Conservation (phyloP, 352 stramenopile genomes). For the Phytopythium sindhum region DNA sequence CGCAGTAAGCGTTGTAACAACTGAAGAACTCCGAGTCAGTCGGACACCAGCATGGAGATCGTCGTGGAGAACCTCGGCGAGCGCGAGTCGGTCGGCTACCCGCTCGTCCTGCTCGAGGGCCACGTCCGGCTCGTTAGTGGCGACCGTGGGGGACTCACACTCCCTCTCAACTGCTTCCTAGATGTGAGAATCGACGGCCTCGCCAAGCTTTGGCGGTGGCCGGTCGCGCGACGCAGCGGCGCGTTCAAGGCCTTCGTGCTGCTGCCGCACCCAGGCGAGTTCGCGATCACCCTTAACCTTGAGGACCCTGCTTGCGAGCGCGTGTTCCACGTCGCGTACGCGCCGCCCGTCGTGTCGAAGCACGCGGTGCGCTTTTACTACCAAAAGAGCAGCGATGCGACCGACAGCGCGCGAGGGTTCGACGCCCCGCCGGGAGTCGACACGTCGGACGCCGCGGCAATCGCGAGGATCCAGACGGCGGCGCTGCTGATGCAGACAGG, state of each 20-base stretch:
- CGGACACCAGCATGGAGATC: slow-evolving; percentile 19
- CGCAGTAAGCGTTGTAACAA: too few relatives aligned
- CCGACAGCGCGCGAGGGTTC: slow-evolving; percentile 31
- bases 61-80: slow-evolving; percentile 83
- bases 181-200: slow-evolving; percentile 32
- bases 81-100: slow-evolving; percentile 63
- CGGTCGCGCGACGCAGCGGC: slow-evolving; percentile 31
- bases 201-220: slow-evolving; percentile 32
- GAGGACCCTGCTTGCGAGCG: slow-evolving; percentile 6
- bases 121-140: slow-evolving; percentile 10
- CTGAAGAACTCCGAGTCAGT: too few relatives aligned
- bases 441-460: slow-evolving; percentile 48
- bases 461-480: slow-evolving; percentile 51
- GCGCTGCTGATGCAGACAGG: slow-evolving; percentile 56
- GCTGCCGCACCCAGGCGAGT: slow-evolving; percentile 43
- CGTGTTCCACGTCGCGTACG: slow-evolving; percentile 38
- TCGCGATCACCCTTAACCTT: slow-evolving; percentile 25
- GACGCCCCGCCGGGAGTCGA: slow-evolving; percentile 47
- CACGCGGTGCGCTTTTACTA: slow-evolving; percentile 69
- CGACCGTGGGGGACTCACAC: background rate
- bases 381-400: slow-evolving; percentile 46
- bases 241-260: slow-evolving; percentile 64
- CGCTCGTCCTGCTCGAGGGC: slow-evolving; percentile 57
- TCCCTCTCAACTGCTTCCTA: slow-evolving; percentile 28
- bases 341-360: slow-evolving; percentile 15